These are phyloP conservation scores for Gracilariopsis chorda DNA, from an alignment of 23 red algal genomes.

Conservation along the genomic window DNA sequence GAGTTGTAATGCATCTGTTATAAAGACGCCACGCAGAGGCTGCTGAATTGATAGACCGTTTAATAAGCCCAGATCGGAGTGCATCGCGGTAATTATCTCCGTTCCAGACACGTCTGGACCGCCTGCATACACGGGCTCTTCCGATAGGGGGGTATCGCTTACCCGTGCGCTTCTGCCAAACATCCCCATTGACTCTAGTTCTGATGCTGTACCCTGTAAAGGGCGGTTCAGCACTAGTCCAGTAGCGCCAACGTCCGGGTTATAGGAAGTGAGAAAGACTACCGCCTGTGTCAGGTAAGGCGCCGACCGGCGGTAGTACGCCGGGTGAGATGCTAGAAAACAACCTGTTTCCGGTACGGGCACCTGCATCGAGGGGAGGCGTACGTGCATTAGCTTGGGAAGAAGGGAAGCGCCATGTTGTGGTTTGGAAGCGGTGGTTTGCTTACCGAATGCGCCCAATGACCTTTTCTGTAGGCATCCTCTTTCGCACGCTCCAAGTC, in stretches of 20 bases:
- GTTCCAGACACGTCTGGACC: slow-evolving; percentile 17
- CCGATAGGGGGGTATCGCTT: background rate
- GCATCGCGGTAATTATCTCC: slow-evolving; percentile 23
- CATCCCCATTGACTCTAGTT: slow-evolving; percentile 29
- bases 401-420: no score
- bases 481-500: slow-evolving; percentile 10
- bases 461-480: slow-evolving; percentile 24
- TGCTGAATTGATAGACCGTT: slow-evolving; percentile 12
- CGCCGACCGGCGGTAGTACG: slow-evolving; percentile 50
- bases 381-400: no score
- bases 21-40: slow-evolving; percentile 47
- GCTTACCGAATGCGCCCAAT: slow-evolving; percentile 57
- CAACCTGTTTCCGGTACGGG: slow-evolving; percentile 51
- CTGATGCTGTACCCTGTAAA: slow-evolving; percentile 11
- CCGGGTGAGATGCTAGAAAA: slow-evolving; percentile 56
- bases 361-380: background rate
- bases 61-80: background rate
- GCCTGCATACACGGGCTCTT: slow-evolving; percentile 51
- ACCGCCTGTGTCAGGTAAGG: slow-evolving; percentile 55
- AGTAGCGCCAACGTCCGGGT: background rate
- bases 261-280: slow-evolving; percentile 39
- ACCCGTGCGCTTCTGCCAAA: slow-evolving; percentile 32
- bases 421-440: background rate
- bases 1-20: slow-evolving; percentile 4
- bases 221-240: slow-evolving; percentile 63